Conservation (phyloP, 257 asterid genomes). For the Ajuga chamaepitys region DNA sequence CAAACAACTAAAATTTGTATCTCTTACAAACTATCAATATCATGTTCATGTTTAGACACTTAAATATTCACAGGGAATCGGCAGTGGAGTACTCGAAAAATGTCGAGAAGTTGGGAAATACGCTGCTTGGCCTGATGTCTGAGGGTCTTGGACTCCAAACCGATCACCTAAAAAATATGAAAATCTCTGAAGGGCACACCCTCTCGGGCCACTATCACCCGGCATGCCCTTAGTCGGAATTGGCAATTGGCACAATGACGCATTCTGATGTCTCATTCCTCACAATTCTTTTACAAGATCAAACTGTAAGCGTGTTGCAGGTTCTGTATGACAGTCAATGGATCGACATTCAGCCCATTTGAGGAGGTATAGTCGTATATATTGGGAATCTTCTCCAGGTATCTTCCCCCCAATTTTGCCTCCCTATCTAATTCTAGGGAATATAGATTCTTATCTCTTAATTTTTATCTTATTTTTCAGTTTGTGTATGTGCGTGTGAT, state of each 20-base stretch:
- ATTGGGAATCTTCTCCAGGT: constrained; percentile 43
- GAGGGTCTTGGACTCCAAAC: constrained; percentile 21
- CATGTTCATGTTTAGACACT: not conserved
- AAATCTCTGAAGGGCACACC: constrained; percentile 24
- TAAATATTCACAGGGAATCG: constrained; percentile 28
- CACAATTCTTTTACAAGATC: constrained; percentile 28
- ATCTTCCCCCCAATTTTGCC: no score
- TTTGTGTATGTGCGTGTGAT: no score
- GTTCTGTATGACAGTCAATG: constrained; percentile 22
- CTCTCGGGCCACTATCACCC: constrained; percentile 33
- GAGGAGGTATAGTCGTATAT: constrained; percentile 27
- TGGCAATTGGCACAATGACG: constrained; percentile 21
- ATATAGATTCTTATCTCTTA: no score
- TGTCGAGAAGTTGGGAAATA: constrained; percentile 11
- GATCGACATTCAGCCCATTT: constrained; percentile 27
- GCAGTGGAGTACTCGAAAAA: constrained; percentile 20
- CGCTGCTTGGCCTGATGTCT: constrained; percentile 12
- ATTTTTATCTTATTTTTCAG: no score
- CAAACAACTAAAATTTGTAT: no score
- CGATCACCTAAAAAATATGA: constrained; percentile 24
- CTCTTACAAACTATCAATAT: no score
- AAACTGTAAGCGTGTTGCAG: constrained; percentile 21
- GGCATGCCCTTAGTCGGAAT: constrained; percentile 30
- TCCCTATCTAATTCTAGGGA: no score
- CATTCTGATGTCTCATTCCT: constrained; percentile 37